These are phyloP conservation scores for Lasiodiplodia gonubiensis DNA, from an alignment of 2,329 filamentous ascomycete genomes.

Conservation along the genomic window DNA sequence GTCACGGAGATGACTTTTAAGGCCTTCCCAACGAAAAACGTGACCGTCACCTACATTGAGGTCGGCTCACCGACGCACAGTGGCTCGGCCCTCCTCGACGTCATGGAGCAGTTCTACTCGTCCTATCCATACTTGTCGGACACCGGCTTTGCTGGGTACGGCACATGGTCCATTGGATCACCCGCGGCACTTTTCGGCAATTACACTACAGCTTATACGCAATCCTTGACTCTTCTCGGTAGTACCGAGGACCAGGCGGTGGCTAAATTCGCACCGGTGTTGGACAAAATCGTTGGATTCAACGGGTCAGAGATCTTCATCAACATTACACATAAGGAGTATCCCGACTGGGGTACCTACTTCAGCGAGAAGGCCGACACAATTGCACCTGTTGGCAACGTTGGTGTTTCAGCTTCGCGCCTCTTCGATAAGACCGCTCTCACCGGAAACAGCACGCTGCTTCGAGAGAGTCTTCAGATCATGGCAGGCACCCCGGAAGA, in stretches of 20 bases:
- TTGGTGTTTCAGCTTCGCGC: conserved; percentile 35
- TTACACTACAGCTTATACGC: conserved; percentile 37
- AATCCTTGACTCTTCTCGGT: conserved; percentile 37
- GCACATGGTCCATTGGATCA: conserved; percentile 35
- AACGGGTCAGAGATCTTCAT: conserved; percentile 38
- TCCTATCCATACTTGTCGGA: conserved; percentile 37
- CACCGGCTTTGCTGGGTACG: conserved; percentile 41
- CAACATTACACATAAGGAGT: conserved; percentile 34
- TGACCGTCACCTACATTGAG: conserved; percentile 3
- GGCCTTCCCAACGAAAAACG: background rate
- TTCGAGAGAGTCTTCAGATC: conserved; percentile 33
- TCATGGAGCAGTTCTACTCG: conserved; percentile 35
- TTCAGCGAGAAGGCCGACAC: conserved; percentile 39
- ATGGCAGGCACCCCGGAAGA: conserved; percentile 36
- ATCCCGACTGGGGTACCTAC: conserved; percentile 36
- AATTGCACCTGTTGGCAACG: conserved; percentile 34
- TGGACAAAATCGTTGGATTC: conserved; percentile 32
- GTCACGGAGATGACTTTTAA: conserved; percentile 41
- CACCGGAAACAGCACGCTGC: conserved; percentile 33
- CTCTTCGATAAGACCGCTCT: conserved; percentile 36
- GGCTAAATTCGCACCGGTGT: conserved; percentile 32
- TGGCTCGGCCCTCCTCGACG: conserved; percentile 34
- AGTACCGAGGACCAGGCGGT: conserved; percentile 32
- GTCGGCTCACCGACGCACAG: conserved; percentile 34
- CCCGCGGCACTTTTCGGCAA: conserved; percentile 36